Percentiles rank a stretch among this genome's conserved stretches.
phyloP scores from a whole-genome alignment of 2,329 filamentous ascomycete genomes.

The Ophiostoma fasciatum region DNA sequence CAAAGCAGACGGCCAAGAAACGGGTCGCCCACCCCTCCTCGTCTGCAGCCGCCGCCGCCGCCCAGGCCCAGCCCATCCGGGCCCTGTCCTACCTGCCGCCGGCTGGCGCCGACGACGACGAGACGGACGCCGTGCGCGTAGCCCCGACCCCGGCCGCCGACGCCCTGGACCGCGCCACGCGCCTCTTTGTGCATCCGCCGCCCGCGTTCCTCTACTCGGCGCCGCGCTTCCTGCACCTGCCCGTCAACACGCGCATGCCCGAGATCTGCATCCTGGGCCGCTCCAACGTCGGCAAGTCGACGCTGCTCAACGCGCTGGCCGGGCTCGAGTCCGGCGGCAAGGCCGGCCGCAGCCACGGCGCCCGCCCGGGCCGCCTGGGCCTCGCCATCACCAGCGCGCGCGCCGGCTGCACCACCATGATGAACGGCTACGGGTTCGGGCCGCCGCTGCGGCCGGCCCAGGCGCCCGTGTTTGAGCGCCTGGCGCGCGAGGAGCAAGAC shows the following conservation, averaged over 20 bases:
- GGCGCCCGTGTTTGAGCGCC: slow-evolving; percentile 1
- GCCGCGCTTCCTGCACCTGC: slow-evolving; percentile 31
- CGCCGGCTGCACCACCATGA: slow-evolving; percentile 37
- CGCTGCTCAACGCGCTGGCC: slow-evolving; percentile 70
- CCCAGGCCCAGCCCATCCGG: slow-evolving; percentile 7
- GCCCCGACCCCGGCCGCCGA: slow-evolving; percentile 6
- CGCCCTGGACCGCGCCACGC: slow-evolving; percentile 13
- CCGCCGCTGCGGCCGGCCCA: slow-evolving; percentile 17
- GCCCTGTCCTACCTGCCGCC: slow-evolving; percentile 17
- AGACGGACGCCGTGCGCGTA: slow-evolving; percentile 2
- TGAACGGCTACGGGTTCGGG: slow-evolving; percentile 43
- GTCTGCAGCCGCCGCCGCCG: background rate
- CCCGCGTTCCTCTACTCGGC: slow-evolving; percentile 34
- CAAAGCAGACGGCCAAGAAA: too few species aligned
- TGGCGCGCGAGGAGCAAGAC: slow-evolving; percentile 12
- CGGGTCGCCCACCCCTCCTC: too few species aligned
- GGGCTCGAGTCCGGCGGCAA: slow-evolving; percentile 21
- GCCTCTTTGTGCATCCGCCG: slow-evolving; percentile 15
- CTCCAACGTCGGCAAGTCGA: slow-evolving; percentile 81
- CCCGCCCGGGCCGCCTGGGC: slow-evolving; percentile 26
- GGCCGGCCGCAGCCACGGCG: slow-evolving; percentile 17
- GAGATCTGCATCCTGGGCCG: slow-evolving; percentile 69
- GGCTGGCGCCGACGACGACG: background rate
- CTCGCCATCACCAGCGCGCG: slow-evolving; percentile 34
- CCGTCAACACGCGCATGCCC: slow-evolving; percentile 35